Base-by-base conservation (phyloP, 1,139 yeast genomes). In the Taphrina communis region DNA sequence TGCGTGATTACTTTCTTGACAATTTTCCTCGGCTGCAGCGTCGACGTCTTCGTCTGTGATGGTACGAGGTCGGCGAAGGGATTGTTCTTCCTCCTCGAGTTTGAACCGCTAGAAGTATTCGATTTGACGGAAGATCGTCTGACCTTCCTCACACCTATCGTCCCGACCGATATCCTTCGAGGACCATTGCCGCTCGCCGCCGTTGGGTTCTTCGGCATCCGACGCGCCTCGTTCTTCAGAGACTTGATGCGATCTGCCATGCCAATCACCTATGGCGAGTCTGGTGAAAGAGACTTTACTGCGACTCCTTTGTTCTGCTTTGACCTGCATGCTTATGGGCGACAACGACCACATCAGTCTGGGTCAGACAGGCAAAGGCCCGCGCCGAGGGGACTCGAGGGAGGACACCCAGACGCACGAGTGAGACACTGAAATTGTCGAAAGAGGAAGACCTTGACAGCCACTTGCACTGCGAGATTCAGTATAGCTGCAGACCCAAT, bases 221-320 rank as follows among this genome's bases (percentile, higher is more conserved):
- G 46, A 50, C 55, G 41, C n/a, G 55, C 55, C 19, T 63, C 67
- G 42, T 21, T 53, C 55, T 63, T 53, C 31, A 63, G 46, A 8
- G 17, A 35, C 67, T 31, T n/a, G n/a, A 63, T 53, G 56, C 67
- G 67, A 48, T 63, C 61, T 17, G 67, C 42, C 67, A 63, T 63
- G 42, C n/a, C 38, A 21, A 42, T 53, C 58, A 25, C 7, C 36
- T 25, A 8, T n/a, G 36, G 36, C 36, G n/a, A 25, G 2, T 11
- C 36, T 50, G 12, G 36, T 35, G 36, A 8, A 17, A 11, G 8
- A 44, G 48, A 44, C 14, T 17, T 35, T 21, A 8, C 8, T 35
- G 9, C 8, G n/a, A 21, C 8, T 25, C 21, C n/a, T n/a, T 50
- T 50, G 53, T 8, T 25, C 36, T 50, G 19, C 53, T 50, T 50